Evolutionary conservation across 257 asterid species (phyloP), one percentile per base, ranked within the genome.

Genomic region (Plantago elongata): DNA sequence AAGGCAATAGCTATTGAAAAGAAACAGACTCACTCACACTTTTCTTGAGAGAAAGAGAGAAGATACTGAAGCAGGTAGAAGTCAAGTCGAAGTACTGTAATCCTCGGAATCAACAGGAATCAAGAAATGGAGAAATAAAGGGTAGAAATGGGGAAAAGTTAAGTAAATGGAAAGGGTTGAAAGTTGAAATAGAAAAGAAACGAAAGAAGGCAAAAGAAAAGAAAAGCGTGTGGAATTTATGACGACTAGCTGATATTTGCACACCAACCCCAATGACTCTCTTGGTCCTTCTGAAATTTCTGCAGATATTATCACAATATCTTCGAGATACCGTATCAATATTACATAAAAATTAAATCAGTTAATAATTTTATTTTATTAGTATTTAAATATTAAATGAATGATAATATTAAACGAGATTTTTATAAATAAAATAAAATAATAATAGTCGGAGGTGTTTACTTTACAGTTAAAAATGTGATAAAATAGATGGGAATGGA

Each of bases 151-250:
- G 17, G 70, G 37, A 22, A 56, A 70, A 54, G 72, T 64, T 81
- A 22, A 57, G 69, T 55, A 74, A 62, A 65, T 72, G 57, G 60
- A 37, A 76, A 87, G 74, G 64, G 81, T 77, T 66, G 68, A 65
- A 66, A 74, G 71, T 22, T 46, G 61, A 51, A 78, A n/a, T n/a
- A 67, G 11, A 34, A 34, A 34, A 51, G 40, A 46, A 69, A 56
- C 65, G 61, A 81, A 16, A 56, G 67, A 52, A 74, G 61, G 63
- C 72, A 61, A 54, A 37, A 75, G 65, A 45, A 78, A 62, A 61
- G 84, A 65, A 80, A 85, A 80, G 71, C 89, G 89, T 69, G 89
- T 85, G 79, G 75, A 80, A 80, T 80, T 85, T 76, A 85, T 79
- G 78, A 43, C 16, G 9, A 61, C 69, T 68, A 76, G 72, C 65